Evolutionary conservation across 2,329 filamentous ascomycete genomes (phyloP), one percentile per base, ranked within the genome.

Genomic region (Alternaria triticina): DNA sequence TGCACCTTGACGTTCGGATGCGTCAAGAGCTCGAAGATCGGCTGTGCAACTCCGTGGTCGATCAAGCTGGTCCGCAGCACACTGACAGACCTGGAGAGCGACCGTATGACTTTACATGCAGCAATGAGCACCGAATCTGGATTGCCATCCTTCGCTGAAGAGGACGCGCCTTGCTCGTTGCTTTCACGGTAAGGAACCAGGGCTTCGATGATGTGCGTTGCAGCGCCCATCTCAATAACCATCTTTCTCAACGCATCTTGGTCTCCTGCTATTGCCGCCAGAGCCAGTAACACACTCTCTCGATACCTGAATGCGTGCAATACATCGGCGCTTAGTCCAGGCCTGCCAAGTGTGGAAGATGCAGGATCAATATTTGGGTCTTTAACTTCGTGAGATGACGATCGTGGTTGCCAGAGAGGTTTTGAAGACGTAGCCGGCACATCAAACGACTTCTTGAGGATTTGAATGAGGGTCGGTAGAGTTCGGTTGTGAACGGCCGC

Each of bases 11-110:
- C 82, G 69, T 96, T 88, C 7, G 86, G 85, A 78, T 96, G 91
- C 61, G 86, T 88, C 67, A 98, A 84, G 49, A 97, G 88, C 28
- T 85, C 84, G 69, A 94, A 91, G 8, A 97, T 83, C 4, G 94
- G 94, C 69, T 89, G 86, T 2, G 91, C 90, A 54, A 97, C 90
- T 6, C 90, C 91, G 63, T 93, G 89, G 79, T 99, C 96, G 61
- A 97, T 92, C 50, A 99, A 83, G 54, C 91, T 91, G 4, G 96
- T 98, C 54, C 96, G 86, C 17, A 98, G 82, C 46, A 95, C 90
- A 76, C 88, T 92, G 22, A 97, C 90, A 1, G 94, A 97, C 45
- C 96, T 88, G 3, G 93, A 93, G 51, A 98, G 84, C 77, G 94
- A 92, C 66, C 92, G 87, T 27, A 94, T 87, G 25, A 92, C 89